Evolutionary conservation across 352 stramenopile species (phyloP).

Genomic region (Pythium sukuiense): DNA sequence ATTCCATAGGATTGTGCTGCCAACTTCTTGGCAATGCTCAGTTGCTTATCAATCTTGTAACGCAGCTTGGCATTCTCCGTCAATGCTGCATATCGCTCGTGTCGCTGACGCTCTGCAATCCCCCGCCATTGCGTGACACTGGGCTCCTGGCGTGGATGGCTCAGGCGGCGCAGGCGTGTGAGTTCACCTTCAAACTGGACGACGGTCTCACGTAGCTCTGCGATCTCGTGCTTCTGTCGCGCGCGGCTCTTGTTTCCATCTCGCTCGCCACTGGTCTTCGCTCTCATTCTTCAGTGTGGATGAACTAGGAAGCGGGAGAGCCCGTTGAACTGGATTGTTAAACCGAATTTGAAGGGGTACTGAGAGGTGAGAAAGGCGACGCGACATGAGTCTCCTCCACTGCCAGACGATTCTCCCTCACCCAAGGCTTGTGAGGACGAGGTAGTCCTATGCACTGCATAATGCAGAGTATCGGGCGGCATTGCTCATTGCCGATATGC

Average conservation of each 20-base stretch:
- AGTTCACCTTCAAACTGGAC: conserved; percentile 28
- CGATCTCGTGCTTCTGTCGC: conserved; percentile 27
- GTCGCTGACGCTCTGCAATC: conserved; percentile 20
- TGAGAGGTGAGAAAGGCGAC: neutral
- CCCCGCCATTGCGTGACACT: conserved; percentile 8
- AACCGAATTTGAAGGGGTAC: neutral
- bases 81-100: conserved; percentile 13
- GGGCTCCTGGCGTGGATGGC: neutral
- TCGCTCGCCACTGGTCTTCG: neutral
- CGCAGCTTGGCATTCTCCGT: conserved; percentile 52
- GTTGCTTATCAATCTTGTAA: conserved; percentile 35
- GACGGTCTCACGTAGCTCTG: conserved; percentile 26
- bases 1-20: too few species aligned
- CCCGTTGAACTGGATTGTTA: too few species aligned
- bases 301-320: too few species aligned
- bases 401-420: too few species aligned
- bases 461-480: too few species aligned
- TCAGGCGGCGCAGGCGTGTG: neutral
- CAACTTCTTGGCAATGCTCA: conserved; percentile 16
- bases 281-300: neutral
- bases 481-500: too few species aligned
- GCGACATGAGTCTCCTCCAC: neutral
- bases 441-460: too few species aligned
- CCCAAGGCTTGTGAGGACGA: too few species aligned
- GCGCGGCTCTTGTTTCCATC: conserved; percentile 27